Percentiles rank a stretch among this genome's conserved stretches.
phyloP scores from a whole-genome alignment of 2,329 filamentous ascomycete species.

The Aspergillus ochraceus region DNA sequence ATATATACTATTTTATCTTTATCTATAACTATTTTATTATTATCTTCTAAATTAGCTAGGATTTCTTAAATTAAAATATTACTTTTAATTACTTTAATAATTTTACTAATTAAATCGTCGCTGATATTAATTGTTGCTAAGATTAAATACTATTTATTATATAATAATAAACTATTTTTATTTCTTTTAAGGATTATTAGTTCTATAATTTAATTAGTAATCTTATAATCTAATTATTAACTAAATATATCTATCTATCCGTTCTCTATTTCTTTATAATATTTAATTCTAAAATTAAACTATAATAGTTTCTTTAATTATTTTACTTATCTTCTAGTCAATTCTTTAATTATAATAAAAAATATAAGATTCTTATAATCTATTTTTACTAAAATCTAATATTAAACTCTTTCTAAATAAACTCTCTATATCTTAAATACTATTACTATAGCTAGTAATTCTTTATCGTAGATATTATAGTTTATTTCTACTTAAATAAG shows the following conservation, averaged over 20 bases:
- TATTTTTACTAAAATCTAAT: too few relatives aligned
- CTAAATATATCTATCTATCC: not conserved
- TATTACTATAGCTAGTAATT: too few relatives aligned
- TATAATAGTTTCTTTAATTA: conserved; percentile 1
- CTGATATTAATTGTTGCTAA: too few relatives aligned
- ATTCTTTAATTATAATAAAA: not conserved
- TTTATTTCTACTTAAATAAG: too few relatives aligned
- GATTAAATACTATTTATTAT: conserved; percentile 1
- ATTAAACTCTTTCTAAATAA: too few relatives aligned
- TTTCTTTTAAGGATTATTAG: not conserved
- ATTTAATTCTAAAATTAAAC: not conserved
- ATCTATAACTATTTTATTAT: not conserved
- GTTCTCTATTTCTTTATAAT: not conserved
- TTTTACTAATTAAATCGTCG: too few relatives aligned
- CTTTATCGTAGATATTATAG: too few relatives aligned
- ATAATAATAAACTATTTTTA: not conserved
- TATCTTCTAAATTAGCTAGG: not conserved
- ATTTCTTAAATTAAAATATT: too few relatives aligned
- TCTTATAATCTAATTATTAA: not conserved
- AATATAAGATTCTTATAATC: conserved; percentile 2
- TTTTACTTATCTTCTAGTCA: not conserved
- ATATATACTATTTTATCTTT: not conserved
- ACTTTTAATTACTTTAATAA: too few relatives aligned
- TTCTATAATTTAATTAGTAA: not conserved
- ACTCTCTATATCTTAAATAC: too few relatives aligned